phyloP scores from a whole-genome alignment of 805 yeast species.

The Kodamaea kakaduensis region DNA sequence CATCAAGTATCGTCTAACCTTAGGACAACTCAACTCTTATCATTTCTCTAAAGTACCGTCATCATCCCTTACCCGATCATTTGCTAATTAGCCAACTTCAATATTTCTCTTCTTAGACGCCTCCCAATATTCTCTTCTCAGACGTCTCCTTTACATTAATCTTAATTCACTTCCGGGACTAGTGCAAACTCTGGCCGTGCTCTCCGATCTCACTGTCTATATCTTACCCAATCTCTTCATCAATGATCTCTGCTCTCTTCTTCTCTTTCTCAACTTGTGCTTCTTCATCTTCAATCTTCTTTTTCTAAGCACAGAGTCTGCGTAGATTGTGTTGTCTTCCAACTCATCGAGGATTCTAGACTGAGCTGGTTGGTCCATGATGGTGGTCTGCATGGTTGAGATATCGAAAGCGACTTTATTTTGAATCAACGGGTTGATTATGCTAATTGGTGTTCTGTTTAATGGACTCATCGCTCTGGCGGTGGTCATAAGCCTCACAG shows the following conservation, averaged over 20 bases:
- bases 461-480: not conserved
- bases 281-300: constrained; percentile 96
- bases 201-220: too few species aligned
- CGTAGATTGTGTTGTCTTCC: constrained; percentile 28
- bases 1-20: too few species aligned
- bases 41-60: too few species aligned
- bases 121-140: too few species aligned
- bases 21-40: too few species aligned
- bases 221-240: constrained; percentile 62
- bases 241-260: constrained; percentile 85
- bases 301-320: constrained; percentile 75
- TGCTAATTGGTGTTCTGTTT: constrained; percentile 1
- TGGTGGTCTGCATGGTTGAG: not conserved
- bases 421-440: constrained; percentile 6
- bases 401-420: constrained; percentile 3
- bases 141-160: too few species aligned
- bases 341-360: not conserved
- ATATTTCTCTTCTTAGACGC: too few species aligned
- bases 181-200: too few species aligned
- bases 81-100: too few species aligned
- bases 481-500: constrained; percentile 5
- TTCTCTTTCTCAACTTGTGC: constrained; percentile 94
- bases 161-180: too few species aligned
- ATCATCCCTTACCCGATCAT: too few species aligned
- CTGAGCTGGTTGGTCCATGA: too few species aligned